phyloP scores from a whole-genome alignment of 225 moss, liverwort and hornwort genomes.

The Rhytidiadelphus loreus region DNA sequence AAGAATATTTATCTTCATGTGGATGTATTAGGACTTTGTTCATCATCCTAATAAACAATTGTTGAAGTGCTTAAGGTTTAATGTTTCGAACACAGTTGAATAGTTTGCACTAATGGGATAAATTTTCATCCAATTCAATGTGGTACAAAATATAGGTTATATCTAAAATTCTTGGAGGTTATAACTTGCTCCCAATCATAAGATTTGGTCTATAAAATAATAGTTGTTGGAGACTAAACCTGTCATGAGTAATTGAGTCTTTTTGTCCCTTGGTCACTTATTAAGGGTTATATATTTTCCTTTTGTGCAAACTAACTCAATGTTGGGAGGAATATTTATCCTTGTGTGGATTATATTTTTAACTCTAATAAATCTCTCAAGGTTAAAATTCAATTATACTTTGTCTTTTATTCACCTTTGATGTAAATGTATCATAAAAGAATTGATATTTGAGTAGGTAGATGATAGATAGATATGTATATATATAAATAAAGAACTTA shows the following conservation, averaged over 20 bases:
- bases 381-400: neutral
- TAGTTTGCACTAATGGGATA: too few relatives aligned
- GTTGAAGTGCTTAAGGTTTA: too few relatives aligned
- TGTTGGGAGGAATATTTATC: neutral
- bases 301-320: neutral
- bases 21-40: too few relatives aligned
- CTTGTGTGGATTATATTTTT: neutral
- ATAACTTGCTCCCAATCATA: too few relatives aligned
- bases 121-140: neutral
- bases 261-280: neutral
- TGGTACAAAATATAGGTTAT: neutral
- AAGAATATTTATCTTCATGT: too few relatives aligned
- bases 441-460: accelerated
- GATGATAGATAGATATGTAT: neutral
- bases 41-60: too few relatives aligned
- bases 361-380: neutral
- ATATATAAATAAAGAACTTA: too few relatives aligned
- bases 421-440: neutral
- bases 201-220: neutral
- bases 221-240: neutral
- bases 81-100: too few relatives aligned
- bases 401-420: neutral
- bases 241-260: neutral
- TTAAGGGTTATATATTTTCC: accelerated
- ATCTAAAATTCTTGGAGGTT: too few relatives aligned